Evolutionary conservation across 179 eudicot species (phyloP), one percentile per base, ranked within the genome.

Genomic region (Gypsophila paniculata): DNA sequence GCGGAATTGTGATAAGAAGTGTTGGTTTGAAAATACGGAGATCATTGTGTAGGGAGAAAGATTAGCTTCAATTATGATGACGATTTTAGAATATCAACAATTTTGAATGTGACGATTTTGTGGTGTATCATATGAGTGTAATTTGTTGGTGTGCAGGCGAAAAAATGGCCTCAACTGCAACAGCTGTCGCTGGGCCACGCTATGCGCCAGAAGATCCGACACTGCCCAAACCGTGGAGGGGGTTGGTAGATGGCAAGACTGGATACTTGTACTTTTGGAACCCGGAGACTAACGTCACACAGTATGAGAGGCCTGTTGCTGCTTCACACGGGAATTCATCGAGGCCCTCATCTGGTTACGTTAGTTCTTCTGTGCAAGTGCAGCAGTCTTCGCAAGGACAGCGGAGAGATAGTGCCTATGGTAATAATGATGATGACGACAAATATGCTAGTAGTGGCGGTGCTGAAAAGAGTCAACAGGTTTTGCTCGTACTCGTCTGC

Each of bases 161-260:
- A 59, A 26, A 25, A 14, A 82, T 75, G 87, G 86, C 88, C 39
- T 88, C 91, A 58, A 75, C 89, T 64, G 87, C 88, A 29, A 77
- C 89, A 4, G 88, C 85, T 53, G 52, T 88, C 8, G 69, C 83
- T 68, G 83, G 87, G 59, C 85, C 89, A 0, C 85, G 92, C 18
- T 94, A 88, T 81, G 99, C 99, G 15, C 92, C 97, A 0, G 92
- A 92, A 73, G 99, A 94, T 61, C 97, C 97, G 17, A 82, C 97
- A 8, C 93, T 94, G 44, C 99, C 97, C 0, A 90, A 88, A 72
- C 99, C 99, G 49, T 94, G 99, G 99, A 91, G 58, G 83, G 99
- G 96, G 21, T 81, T 94, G 66, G 90, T 94, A 65, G 99, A 94
- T 81, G 91, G 92, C 46, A 91, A 80, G 73, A 91, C 97, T 68